A percentile compares a stretch with the other conserved stretches of the same genome.
phyloP scores from a whole-genome alignment of 768 basidiomycete genomes.

The Infundibulicybe gibba region DNA sequence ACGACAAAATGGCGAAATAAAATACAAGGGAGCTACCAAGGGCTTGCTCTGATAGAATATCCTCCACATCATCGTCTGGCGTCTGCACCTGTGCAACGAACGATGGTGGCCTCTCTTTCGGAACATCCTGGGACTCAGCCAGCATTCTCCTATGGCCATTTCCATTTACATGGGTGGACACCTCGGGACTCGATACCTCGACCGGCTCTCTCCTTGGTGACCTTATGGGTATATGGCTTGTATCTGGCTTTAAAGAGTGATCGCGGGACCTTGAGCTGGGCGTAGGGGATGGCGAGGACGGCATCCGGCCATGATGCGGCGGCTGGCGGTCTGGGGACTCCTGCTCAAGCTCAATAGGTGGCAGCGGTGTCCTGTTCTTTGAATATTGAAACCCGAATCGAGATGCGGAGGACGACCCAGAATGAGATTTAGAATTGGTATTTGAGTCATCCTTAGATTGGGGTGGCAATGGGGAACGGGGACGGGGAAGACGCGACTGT shows the following conservation, averaged over 20 bases:
- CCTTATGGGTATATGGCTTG: conserved; percentile 44
- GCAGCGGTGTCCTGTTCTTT: conserved; percentile 26
- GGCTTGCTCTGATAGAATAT: too few species aligned
- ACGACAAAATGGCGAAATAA: too few species aligned
- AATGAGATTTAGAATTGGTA: conserved; percentile 23
- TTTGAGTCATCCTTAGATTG: background rate
- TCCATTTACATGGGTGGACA: too few species aligned
- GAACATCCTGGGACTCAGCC: too few species aligned
- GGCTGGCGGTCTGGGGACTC: conserved; percentile 10
- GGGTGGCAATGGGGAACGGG: conserved; percentile 3
- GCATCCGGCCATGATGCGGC: conserved; percentile 12
- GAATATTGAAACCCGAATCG: conserved; percentile 30
- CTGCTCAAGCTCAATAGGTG: conserved; percentile 35
- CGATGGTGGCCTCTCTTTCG: too few species aligned
- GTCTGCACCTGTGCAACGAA: too few species aligned
- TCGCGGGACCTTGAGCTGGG: conserved; percentile 19
- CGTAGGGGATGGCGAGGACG: conserved; percentile 21
- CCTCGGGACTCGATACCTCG: too few species aligned
- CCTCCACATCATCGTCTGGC: too few species aligned
- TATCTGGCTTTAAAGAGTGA: conserved; percentile 12
- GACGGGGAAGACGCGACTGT: background rate
- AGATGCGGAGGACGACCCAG: background rate
- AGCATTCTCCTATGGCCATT: too few species aligned
- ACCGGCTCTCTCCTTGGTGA: conserved; percentile 26
- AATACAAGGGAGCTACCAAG: background rate